A percentile compares a stretch with the other conserved stretches of the same genome.
phyloP scores from a whole-genome alignment of 306 rosid genomes.

The Trichosanthes cucumerina region DNA sequence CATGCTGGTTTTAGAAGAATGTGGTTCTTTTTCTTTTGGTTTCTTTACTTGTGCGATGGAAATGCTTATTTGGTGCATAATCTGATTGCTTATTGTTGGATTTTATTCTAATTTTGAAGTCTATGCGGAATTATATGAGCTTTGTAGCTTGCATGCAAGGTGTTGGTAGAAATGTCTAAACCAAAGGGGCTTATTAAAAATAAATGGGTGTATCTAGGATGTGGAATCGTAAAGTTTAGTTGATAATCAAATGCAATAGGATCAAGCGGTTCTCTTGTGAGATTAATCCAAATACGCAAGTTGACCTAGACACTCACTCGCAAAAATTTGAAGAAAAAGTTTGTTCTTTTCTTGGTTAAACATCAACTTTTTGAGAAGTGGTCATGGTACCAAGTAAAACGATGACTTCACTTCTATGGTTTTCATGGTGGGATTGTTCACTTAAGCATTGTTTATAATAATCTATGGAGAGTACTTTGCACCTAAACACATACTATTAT shows the following conservation, averaged over 20 bases:
- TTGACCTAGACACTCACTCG: not conserved
- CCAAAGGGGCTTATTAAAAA: not conserved
- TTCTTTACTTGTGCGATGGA: not conserved
- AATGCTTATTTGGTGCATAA: not conserved
- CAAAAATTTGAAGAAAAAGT: not conserved
- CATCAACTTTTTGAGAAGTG: not conserved
- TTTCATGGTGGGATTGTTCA: not conserved
- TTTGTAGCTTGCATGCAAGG: not conserved
- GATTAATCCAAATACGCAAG: not conserved
- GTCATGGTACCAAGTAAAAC: not conserved
- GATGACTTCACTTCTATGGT: not conserved
- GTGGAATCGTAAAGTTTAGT: not conserved
- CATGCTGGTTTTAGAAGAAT: not conserved
- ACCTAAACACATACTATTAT: too few species aligned
- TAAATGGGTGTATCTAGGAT: too few species aligned
- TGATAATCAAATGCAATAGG: not conserved
- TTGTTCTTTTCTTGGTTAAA: not conserved
- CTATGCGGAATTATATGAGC: not conserved
- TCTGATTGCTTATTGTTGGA: not conserved
- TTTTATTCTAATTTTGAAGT: not conserved
- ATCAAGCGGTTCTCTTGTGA: not conserved
- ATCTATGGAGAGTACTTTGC: too few species aligned
- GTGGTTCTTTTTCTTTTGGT: not conserved
- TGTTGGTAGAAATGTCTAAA: slow-evolving; percentile 1
- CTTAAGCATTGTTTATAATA: too few species aligned